Base-by-base conservation (phyloP, 2,329 filamentous ascomycete species). In the Fusarium stilboides region DNA sequence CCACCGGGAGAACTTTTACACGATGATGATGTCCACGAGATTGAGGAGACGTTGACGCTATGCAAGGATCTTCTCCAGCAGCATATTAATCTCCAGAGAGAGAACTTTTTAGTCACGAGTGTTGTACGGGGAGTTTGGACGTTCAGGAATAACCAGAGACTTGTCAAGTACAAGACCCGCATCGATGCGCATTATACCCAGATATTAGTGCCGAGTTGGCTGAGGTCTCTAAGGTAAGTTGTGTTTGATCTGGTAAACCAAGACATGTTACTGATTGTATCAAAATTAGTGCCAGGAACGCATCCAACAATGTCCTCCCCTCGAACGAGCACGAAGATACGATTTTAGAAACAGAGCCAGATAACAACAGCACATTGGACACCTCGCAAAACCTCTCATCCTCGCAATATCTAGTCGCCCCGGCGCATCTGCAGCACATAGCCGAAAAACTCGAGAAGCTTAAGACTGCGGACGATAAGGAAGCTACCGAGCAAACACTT, bases 121-220 rank as follows among this genome's bases (percentile, higher is more conserved):
- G 55, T 58, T 19, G 24, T 45, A 4, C 31, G 55, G 3, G 55
- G 47, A 15, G 55, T 58, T n/a, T 59, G 56, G 56, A 46, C 40
- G 1, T 28, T 37, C 2, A 13, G 40, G 8, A 59, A 59, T 37
- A 59, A 43, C 8, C 50, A 56, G 9, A 56, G 34, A 7, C 56
- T 56, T 24, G 50, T 40, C 20, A 56, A 46, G 10, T 59, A 59
- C 40, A 59, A 59, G 50, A 33, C 17, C 14, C 56, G 52, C 6
- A 59, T 59, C 13, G 52, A 59, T 12, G 40, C 20, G 12, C 56
- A 59, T 6, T 59, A 56, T 34, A 59, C 34, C 3, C 56, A 46
- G 12, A 56, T 59, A 13, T 13, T 56, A 20, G 40, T 59, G 14
- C 56, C 56, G 1, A 28, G 33, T 7, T 59, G 56, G 50, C 20